These are phyloP conservation scores for Leccinum olivaceoglutinosum DNA, from an alignment of 1,284 basidiomycete genomes.

Conservation along the genomic window DNA sequence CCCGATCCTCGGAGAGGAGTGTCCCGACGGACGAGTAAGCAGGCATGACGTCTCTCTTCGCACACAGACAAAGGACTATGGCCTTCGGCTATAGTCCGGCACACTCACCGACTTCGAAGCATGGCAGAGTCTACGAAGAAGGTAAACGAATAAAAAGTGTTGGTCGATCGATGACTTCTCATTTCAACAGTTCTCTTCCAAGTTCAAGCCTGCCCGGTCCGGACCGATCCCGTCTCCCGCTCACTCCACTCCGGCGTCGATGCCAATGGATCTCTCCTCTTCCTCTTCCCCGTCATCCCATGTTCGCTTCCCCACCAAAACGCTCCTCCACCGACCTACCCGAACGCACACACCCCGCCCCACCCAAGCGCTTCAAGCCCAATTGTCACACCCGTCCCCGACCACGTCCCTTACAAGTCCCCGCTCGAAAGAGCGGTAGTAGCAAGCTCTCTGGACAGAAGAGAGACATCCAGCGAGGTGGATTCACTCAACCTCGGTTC, in stretches of 20 bases:
- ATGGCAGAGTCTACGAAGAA: too few species aligned
- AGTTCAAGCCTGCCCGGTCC: constrained; percentile 35
- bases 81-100: too few species aligned
- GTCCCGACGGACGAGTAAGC: too few species aligned
- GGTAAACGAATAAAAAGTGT: too few species aligned
- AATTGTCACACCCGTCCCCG: constrained; percentile 30
- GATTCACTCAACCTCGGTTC: constrained; percentile 20
- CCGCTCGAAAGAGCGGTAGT: constrained; percentile 2
- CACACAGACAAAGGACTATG: too few species aligned
- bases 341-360: constrained; percentile 18
- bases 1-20: too few species aligned
- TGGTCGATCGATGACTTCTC: constrained; percentile 5
- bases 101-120: too few species aligned
- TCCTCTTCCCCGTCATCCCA: constrained; percentile 27
- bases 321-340: constrained; percentile 39
- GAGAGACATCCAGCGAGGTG: constrained; percentile 25
- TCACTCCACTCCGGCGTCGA: constrained; percentile 7
- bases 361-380: constrained; percentile 38
- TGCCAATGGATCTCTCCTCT: background rate
- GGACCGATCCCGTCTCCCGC: background rate
- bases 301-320: constrained; percentile 37
- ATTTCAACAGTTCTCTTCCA: constrained; percentile 15
- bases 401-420: constrained; percentile 28
- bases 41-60: too few species aligned
- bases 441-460: constrained; percentile 8